A percentile compares a stretch with the other conserved stretches of the same genome.
phyloP scores from a whole-genome alignment of 2,329 filamentous ascomycete species.

The Esteya vermicola region DNA sequence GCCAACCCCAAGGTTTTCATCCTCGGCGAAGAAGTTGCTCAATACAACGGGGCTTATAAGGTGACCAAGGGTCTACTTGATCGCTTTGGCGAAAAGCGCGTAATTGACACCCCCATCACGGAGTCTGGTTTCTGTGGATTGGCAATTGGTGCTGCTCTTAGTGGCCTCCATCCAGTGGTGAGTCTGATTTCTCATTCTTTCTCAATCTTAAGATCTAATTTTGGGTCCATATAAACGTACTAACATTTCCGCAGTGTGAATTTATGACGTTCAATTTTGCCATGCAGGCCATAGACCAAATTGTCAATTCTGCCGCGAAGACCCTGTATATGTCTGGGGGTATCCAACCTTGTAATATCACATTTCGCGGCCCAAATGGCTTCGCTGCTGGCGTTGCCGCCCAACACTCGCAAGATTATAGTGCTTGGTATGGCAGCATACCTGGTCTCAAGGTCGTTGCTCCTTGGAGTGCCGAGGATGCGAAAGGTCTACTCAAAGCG shows the following conservation, averaged over 20 bases:
- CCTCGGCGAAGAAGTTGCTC: slow-evolving; percentile 93
- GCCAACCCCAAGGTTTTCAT: slow-evolving; percentile 88
- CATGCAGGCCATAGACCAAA: slow-evolving; percentile 99
- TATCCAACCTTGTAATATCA: slow-evolving; percentile 99
- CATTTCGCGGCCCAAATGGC: slow-evolving; percentile 97
- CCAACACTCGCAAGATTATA: slow-evolving; percentile 98
- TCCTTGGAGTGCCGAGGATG: slow-evolving; percentile 94
- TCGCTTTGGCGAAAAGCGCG: slow-evolving; percentile 90
- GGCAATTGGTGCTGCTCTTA: slow-evolving; percentile 85
- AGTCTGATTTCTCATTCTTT: slow-evolving; percentile 24
- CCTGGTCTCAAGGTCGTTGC: slow-evolving; percentile 94
- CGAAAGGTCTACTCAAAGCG: slow-evolving; percentile 94
- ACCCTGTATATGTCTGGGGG: slow-evolving; percentile 99
- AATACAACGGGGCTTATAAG: slow-evolving; percentile 99
- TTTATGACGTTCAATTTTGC: slow-evolving; percentile 99
- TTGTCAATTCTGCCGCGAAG: slow-evolving; percentile 98
- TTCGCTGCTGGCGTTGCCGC: slow-evolving; percentile 92
- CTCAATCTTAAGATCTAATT: not conserved
- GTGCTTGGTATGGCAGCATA: slow-evolving; percentile 96
- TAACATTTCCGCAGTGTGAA: slow-evolving; percentile 52
- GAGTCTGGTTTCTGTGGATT: slow-evolving; percentile 92
- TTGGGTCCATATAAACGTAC: not conserved
- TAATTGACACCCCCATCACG: slow-evolving; percentile 97
- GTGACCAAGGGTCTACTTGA: slow-evolving; percentile 96
- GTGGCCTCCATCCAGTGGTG: slow-evolving; percentile 86